These are phyloP conservation scores for Emergomyces africanus DNA, from an alignment of 2,329 filamentous ascomycete species.

Conservation along the genomic window DNA sequence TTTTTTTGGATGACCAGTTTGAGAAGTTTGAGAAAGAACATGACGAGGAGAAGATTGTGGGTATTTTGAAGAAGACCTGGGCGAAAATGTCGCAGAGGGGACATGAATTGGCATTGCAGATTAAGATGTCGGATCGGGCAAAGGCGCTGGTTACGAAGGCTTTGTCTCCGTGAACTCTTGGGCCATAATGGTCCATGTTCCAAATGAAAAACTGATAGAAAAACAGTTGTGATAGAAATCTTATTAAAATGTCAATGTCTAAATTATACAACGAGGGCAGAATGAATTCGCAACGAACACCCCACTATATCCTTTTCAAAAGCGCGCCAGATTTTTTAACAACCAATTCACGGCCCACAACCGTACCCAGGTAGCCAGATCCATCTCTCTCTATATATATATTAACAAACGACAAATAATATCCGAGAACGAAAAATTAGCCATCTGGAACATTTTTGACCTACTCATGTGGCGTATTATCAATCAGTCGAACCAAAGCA, in stretches of 20 bases:
- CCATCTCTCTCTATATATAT: too few species aligned
- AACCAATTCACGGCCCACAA: too few species aligned
- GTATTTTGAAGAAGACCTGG: conserved; percentile 62
- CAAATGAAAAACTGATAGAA: not conserved
- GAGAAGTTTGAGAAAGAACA: conserved; percentile 62
- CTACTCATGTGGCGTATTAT: conserved; percentile 14
- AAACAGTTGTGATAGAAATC: not conserved
- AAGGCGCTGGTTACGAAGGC: conserved; percentile 52
- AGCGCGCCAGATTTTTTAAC: not conserved
- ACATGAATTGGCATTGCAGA: conserved; percentile 49
- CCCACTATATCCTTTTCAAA: too few species aligned
- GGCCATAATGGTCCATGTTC: not conserved
- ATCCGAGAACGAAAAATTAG: not conserved
- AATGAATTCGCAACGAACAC: not conserved
- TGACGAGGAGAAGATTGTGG: conserved; percentile 65
- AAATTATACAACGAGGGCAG: not conserved
- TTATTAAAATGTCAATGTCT: too few species aligned
- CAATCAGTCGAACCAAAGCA: conserved; percentile 46
- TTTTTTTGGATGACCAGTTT: conserved; percentile 79
- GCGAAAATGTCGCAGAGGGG: conserved; percentile 58
- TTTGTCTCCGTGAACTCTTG: conserved; percentile 27
- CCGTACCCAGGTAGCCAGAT: not conserved
- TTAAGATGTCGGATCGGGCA: conserved; percentile 52
- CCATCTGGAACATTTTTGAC: too few species aligned
- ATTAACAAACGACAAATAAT: not conserved